Evolutionary conservation across 371 early-diverging fungal species (phyloP).

Genomic region (Paraphysoderma sedebokerense): DNA sequence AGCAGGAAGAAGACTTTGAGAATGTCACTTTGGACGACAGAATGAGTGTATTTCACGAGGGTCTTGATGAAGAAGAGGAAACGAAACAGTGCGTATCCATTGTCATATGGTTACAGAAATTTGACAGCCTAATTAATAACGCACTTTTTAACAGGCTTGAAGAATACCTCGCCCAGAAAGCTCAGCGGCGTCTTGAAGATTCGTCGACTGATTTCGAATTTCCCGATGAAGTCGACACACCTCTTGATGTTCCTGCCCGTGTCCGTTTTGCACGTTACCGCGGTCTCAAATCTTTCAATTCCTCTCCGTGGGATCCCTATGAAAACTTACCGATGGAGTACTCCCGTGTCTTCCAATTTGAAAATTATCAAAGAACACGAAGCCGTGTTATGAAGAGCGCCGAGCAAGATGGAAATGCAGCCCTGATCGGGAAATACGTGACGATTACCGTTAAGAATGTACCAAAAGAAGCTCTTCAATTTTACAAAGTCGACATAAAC

Average conservation of each 20-base stretch:
- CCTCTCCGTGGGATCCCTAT: conserved; percentile 93
- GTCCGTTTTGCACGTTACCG: conserved; percentile 80
- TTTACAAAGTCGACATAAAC: neutral
- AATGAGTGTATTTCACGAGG: conserved; percentile 13
- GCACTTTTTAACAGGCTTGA: conserved; percentile 26
- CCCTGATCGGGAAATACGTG: conserved; percentile 13
- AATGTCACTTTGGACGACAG: conserved; percentile 21
- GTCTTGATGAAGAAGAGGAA: conserved; percentile 20
- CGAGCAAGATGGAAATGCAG: conserved; percentile 4
- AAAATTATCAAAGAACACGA: conserved; percentile 62
- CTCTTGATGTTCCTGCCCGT: conserved; percentile 62
- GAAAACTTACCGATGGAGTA: conserved; percentile 92
- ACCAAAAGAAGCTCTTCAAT: conserved; percentile 4
- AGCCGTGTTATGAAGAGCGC: conserved; percentile 35
- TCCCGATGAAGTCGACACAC: conserved; percentile 94
- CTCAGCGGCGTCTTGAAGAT: conserved; percentile 15
- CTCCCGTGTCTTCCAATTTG: conserved; percentile 84
- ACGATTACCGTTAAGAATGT: conserved; percentile 12
- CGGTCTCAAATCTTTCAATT: conserved; percentile 79
- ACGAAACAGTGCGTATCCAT: too few relatives aligned
- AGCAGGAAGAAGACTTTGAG: too few relatives aligned
- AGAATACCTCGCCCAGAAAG: conserved; percentile 49
- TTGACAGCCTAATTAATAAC: conserved; percentile 3
- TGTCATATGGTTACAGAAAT: neutral
- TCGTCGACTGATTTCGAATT: conserved; percentile 62